Evolutionary conservation across 2,329 filamentous ascomycete genomes (phyloP).

Genomic region (Verticillium longisporum): DNA sequence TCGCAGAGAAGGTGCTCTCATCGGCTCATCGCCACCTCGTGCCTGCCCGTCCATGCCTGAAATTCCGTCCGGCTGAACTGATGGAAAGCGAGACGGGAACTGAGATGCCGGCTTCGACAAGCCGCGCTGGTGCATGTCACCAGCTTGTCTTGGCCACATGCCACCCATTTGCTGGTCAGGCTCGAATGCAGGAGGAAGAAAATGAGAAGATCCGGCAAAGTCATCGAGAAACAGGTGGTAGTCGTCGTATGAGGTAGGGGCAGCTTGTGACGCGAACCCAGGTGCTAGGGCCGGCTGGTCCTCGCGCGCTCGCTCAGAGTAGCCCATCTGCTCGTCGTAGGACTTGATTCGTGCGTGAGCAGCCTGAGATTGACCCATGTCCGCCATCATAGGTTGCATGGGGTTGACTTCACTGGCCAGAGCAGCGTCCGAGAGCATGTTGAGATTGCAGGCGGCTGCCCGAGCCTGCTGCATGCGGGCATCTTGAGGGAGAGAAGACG

Average conservation of each 20-base stretch:
- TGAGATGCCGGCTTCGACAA: slow-evolving; percentile 42
- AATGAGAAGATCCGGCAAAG: slow-evolving; percentile 45
- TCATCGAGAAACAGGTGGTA: slow-evolving; percentile 56
- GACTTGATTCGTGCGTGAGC: slow-evolving; percentile 38
- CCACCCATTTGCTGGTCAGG: slow-evolving; percentile 43
- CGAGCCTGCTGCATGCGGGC: slow-evolving; percentile 33
- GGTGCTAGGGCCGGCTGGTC: slow-evolving; percentile 34
- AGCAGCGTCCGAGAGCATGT: slow-evolving; percentile 53
- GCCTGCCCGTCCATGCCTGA: slow-evolving; percentile 29
- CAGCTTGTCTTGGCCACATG: slow-evolving; percentile 40
- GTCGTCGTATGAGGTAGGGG: slow-evolving; percentile 41
- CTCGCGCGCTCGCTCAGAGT: slow-evolving; percentile 40
- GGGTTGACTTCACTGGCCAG: slow-evolving; percentile 47
- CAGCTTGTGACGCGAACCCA: slow-evolving; percentile 29
- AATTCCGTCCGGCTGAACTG: slow-evolving; percentile 45
- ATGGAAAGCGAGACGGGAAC: slow-evolving; percentile 48
- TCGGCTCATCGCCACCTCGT: slow-evolving; percentile 33
- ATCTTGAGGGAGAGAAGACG: slow-evolving; percentile 36
- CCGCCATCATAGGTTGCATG: slow-evolving; percentile 44
- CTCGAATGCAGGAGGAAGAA: slow-evolving; percentile 48
- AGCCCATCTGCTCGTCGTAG: slow-evolving; percentile 41
- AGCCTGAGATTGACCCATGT: slow-evolving; percentile 31
- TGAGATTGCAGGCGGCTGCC: slow-evolving; percentile 46
- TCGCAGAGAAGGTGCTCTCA: slow-evolving; percentile 30
- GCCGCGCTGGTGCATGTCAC: slow-evolving; percentile 28